These are phyloP conservation scores for Apiosordaria backusii DNA, from an alignment of 495 filamentous ascomycete genomes.

Conservation along the genomic window DNA sequence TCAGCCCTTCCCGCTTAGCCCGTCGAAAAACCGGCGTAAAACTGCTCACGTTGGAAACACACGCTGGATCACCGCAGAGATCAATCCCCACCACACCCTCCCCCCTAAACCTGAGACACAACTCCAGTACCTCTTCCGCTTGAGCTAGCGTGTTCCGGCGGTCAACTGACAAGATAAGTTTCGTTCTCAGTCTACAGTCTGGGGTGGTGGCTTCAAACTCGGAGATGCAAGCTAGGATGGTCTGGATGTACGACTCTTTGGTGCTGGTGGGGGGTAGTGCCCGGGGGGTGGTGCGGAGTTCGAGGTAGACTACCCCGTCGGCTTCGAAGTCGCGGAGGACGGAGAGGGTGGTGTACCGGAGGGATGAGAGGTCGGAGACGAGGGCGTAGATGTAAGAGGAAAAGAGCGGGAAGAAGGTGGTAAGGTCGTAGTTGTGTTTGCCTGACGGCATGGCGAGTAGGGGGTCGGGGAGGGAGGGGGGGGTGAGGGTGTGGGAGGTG, in stretches of 20 bases:
- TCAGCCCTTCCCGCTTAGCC: not conserved
- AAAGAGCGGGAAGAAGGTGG: slow-evolving; percentile 78
- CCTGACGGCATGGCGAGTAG: slow-evolving; percentile 62
- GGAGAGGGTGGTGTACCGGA: slow-evolving; percentile 60
- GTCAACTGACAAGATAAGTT: slow-evolving; percentile 70
- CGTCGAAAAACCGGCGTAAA: slow-evolving; percentile 53
- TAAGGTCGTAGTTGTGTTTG: slow-evolving; percentile 67
- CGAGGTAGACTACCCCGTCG: slow-evolving; percentile 76
- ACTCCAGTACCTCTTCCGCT: slow-evolving; percentile 58
- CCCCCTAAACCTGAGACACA: slow-evolving; percentile 54
- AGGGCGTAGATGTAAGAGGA: slow-evolving; percentile 73
- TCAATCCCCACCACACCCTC: slow-evolving; percentile 72
- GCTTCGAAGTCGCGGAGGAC: slow-evolving; percentile 67
- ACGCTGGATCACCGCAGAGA: slow-evolving; percentile 75
- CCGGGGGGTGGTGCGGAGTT: slow-evolving; percentile 78
- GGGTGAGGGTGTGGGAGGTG: slow-evolving; percentile 37
- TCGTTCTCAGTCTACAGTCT: slow-evolving; percentile 44
- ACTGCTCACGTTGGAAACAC: not conserved
- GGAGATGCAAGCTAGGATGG: slow-evolving; percentile 58
- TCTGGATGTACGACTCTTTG: slow-evolving; percentile 61
- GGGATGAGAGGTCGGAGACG: slow-evolving; percentile 53
- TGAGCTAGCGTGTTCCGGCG: slow-evolving; percentile 55
- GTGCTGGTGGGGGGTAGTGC: slow-evolving; percentile 50
- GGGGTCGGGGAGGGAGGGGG: slow-evolving; percentile 63
- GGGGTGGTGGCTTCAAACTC: slow-evolving; percentile 36